These are phyloP conservation scores for Schizophyllum commune DNA, from an alignment of 1,284 basidiomycete species.

Conservation along the genomic window DNA sequence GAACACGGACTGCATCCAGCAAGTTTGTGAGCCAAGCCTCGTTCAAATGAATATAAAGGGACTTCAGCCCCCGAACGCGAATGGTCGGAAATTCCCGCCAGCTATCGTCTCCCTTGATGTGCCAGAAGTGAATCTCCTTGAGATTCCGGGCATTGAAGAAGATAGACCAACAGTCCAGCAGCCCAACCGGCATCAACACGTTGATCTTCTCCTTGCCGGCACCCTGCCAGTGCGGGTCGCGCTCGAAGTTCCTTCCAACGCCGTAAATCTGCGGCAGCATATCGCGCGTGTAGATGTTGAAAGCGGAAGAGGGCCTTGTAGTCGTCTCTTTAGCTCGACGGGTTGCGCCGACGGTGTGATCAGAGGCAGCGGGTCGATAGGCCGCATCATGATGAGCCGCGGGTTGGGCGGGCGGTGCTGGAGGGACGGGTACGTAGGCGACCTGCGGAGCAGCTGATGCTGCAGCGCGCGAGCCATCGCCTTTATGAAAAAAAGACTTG, in stretches of 20 bases:
- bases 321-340: too few relatives aligned
- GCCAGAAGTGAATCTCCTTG: neutral
- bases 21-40: neutral
- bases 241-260: too few relatives aligned
- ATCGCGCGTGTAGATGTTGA: neutral
- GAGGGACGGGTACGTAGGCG: too few relatives aligned
- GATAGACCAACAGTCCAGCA: neutral
- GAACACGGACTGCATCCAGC: neutral
- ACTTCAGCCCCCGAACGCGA: neutral
- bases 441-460: too few relatives aligned
- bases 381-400: too few relatives aligned
- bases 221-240: neutral
- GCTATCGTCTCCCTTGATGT: neutral
- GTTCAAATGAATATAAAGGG: neutral
- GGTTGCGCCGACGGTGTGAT: too few relatives aligned
- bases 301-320: too few relatives aligned
- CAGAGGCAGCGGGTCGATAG: too few relatives aligned
- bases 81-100: neutral
- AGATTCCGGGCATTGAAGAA: neutral
- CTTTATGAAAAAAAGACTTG: too few relatives aligned
- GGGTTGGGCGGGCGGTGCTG: too few relatives aligned
- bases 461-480: too few relatives aligned
- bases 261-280: neutral
- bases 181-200: neutral
- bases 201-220: neutral